A percentile compares a stretch with the other conserved stretches of the same genome.
Conservation (phyloP, 805 yeast genomes). For the Nematodospora valgi region DNA sequence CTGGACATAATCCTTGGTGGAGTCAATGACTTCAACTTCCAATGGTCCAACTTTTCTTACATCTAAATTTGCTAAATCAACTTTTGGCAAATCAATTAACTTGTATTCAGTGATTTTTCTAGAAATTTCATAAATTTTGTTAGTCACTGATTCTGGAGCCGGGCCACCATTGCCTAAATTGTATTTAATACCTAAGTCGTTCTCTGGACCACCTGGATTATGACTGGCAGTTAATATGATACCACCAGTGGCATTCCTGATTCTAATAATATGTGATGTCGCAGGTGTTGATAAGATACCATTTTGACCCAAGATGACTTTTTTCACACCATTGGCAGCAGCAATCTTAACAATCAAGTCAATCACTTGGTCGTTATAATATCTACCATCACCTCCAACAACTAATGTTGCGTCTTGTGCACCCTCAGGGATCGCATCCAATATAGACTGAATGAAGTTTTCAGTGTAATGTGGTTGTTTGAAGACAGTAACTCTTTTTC, state of each 20-base stretch:
- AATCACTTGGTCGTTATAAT: slow-evolving; percentile 77
- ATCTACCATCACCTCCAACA: slow-evolving; percentile 97
- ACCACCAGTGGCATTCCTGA: slow-evolving; percentile 79
- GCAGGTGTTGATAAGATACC: slow-evolving; percentile 96
- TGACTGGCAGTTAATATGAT: slow-evolving; percentile 95
- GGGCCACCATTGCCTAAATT: slow-evolving; percentile 96
- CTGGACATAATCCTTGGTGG: slow-evolving; percentile 72
- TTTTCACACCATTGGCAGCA: slow-evolving; percentile 87
- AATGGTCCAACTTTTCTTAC: slow-evolving; percentile 50
- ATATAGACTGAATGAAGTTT: slow-evolving; percentile 85
- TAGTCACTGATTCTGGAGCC: slow-evolving; percentile 93
- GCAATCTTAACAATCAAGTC: slow-evolving; percentile 78
- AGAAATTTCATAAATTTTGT: slow-evolving; percentile 75
- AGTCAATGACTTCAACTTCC: slow-evolving; percentile 76
- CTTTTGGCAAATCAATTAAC: slow-evolving; percentile 52
- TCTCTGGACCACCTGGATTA: slow-evolving; percentile 94
- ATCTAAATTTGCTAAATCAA: slow-evolving; percentile 66
- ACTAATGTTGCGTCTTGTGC: slow-evolving; percentile 69
- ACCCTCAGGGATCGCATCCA: slow-evolving; percentile 91
- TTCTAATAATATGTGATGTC: slow-evolving; percentile 88
- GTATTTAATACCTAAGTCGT: slow-evolving; percentile 94
- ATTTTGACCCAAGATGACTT: slow-evolving; percentile 80
- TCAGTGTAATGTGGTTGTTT: slow-evolving; percentile 80
- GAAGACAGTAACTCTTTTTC: slow-evolving; percentile 87
- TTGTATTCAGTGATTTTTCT: slow-evolving; percentile 58